Evolutionary conservation across 208 protist genomes (phyloP), one percentile per base, ranked within the genome.

Genomic region (Blechomonas ayalai): DNA sequence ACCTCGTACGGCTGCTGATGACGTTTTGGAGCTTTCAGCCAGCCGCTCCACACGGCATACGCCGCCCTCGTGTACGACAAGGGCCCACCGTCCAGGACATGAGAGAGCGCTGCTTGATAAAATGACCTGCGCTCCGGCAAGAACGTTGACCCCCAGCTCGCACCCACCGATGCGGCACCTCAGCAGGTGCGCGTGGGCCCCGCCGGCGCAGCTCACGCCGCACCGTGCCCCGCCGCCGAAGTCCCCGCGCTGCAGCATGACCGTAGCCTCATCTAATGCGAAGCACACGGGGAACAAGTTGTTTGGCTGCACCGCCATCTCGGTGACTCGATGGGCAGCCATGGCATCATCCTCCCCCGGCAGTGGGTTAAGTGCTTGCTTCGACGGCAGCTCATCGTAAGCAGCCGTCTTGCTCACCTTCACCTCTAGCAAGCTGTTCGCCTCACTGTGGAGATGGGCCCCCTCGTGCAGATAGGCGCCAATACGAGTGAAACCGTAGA

Each of bases 381-480:
- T n/a, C n/a, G n/a, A n/a, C n/a, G n/a, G n/a, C n/a, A n/a, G n/a
- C n/a, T n/a, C n/a, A n/a, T n/a, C n/a, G n/a, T n/a, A n/a, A n/a
- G n/a, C n/a, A n/a, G 24, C 52, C 4, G 49, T 37, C 34, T 58
- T 59, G 35, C 33, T 37, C 18, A 61, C 40, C 24, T 67, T 74
- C 18, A 85, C 67, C 28, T 85, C 68, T 10, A 85, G 44, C 26
- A 75, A 51, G 31, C 76, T 75, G 50, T 73, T 65, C 7, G 18
- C 38, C 27, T 52, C 43, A 2, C 61, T 57, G 39, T 70, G 59
- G 28, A 74, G 43, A 29, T 59, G 36, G 2, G 68, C 73, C 1
- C 61, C 65, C 23, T 73, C 52, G 45, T 81, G 67, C 2, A 83
- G 62, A 39, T 77, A 76, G 15, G 81, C 19, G 12, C 80, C 80